Evolutionary conservation across 2,329 filamentous ascomycete species (phyloP).

Genomic region (Sporothrix dimorphospora): DNA sequence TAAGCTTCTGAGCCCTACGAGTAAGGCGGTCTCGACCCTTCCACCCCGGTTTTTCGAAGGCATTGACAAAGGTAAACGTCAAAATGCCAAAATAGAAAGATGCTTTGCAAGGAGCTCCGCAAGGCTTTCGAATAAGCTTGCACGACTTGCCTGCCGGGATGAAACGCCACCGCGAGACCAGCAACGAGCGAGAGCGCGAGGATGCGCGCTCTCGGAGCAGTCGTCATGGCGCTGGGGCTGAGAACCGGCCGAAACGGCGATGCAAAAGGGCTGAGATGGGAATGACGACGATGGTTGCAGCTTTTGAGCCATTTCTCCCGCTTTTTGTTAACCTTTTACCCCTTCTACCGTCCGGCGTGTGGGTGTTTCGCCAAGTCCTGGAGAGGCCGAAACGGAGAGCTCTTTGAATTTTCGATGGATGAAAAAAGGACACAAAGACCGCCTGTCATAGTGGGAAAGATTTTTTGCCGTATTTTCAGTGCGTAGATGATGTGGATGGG

Average conservation of each 20-base stretch:
- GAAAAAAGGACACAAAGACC: background rate
- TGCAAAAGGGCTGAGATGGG: background rate
- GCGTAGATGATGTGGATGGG: background rate
- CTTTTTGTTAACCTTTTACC: background rate
- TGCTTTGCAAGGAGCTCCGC: background rate
- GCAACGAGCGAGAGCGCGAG: background rate
- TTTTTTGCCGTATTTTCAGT: constrained; percentile 4
- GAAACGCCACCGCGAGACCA: background rate
- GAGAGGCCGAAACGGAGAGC: background rate
- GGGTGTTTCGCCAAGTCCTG: background rate
- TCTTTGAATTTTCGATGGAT: no score
- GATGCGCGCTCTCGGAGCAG: background rate
- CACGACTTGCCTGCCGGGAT: constrained; percentile 13
- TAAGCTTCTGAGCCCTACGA: background rate
- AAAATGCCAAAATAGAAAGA: constrained; percentile 4
- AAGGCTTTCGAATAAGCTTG: constrained; percentile 1
- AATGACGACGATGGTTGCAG: background rate
- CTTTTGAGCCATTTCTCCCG: background rate
- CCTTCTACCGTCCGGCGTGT: background rate
- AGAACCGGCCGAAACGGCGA: background rate
- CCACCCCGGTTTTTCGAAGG: constrained; percentile 5
- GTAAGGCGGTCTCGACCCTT: background rate
- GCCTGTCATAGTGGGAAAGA: no score
- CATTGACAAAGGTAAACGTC: constrained; percentile 1
- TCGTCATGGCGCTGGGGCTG: constrained; percentile 7